Conservation (phyloP, 352 stramenopile genomes). For the Globisporangium radiosum region DNA sequence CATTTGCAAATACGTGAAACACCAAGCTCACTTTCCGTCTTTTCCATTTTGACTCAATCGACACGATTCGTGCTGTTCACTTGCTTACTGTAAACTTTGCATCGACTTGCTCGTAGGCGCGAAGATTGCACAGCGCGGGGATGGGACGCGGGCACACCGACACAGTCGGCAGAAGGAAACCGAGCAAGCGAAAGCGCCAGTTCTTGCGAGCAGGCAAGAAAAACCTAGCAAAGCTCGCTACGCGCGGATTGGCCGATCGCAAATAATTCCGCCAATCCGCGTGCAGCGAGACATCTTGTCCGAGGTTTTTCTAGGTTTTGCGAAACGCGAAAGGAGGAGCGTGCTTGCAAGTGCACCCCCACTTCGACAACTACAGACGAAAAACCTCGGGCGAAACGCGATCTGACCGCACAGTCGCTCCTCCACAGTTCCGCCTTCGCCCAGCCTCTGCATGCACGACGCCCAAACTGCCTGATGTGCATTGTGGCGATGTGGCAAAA, state of each 20-base stretch:
- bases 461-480: too few species aligned
- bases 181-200: constrained; percentile 21
- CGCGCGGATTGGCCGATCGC: constrained; percentile 28
- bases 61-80: too few species aligned
- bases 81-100: too few species aligned
- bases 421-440: background rate
- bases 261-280: constrained; percentile 21
- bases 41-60: too few species aligned
- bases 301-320: constrained; percentile 22
- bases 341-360: background rate
- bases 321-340: constrained; percentile 1
- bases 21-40: too few species aligned
- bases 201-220: constrained; percentile 16
- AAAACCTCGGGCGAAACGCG: constrained; percentile 8
- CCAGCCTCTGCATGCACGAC: too few species aligned
- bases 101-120: too few species aligned
- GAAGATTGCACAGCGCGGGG: too few species aligned
- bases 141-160: too few species aligned
- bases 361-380: constrained; percentile 4
- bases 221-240: constrained; percentile 11
- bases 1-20: too few species aligned
- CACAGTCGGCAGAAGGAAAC: too few species aligned
- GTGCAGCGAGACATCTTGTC: background rate
- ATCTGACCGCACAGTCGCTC: background rate
- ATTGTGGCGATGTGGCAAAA: too few species aligned